A percentile compares a stretch with the other conserved stretches of the same genome.
Conservation (phyloP, 805 yeast species). For the Pichia paraexigua region DNA sequence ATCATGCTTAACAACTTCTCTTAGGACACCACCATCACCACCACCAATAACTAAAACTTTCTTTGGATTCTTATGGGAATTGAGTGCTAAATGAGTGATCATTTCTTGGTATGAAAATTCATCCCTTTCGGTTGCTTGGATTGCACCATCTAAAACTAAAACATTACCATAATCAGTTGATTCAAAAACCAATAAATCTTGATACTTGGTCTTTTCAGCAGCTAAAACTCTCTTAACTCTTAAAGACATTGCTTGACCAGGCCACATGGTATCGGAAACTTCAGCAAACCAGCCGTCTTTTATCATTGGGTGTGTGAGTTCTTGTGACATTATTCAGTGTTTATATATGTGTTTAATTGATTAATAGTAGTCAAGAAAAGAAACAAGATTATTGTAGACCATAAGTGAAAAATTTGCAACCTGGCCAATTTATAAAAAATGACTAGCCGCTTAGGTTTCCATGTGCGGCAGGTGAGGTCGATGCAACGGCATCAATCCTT, state of each 20-base stretch:
- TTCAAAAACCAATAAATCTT: constrained; percentile 89
- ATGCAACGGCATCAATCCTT: not conserved
- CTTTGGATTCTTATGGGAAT: constrained; percentile 92
- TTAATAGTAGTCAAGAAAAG: too few species aligned
- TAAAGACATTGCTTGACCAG: constrained; percentile 95
- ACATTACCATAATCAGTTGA: constrained; percentile 94
- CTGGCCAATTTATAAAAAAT: too few species aligned
- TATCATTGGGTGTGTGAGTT: constrained; percentile 48
- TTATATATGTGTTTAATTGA: too few species aligned
- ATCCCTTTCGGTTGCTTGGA: constrained; percentile 95
- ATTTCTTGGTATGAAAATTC: constrained; percentile 97
- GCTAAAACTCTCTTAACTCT: constrained; percentile 81
- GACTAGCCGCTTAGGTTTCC: not conserved
- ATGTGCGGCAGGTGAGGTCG: not conserved
- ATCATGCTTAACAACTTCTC: constrained; percentile 88
- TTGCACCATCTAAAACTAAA: constrained; percentile 86
- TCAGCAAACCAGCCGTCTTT: constrained; percentile 97
- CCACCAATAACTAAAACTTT: constrained; percentile 94
- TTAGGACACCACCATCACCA: constrained; percentile 97
- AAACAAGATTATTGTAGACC: not conserved
- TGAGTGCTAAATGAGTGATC: constrained; percentile 90
- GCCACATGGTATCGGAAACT: constrained; percentile 94
- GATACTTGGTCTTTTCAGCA: constrained; percentile 80
- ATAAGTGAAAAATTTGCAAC: not conserved
- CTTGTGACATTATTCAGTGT: constrained; percentile 13